phyloP scores from a whole-genome alignment of 2,329 filamentous ascomycete genomes.

The Didymella sp. region DNA sequence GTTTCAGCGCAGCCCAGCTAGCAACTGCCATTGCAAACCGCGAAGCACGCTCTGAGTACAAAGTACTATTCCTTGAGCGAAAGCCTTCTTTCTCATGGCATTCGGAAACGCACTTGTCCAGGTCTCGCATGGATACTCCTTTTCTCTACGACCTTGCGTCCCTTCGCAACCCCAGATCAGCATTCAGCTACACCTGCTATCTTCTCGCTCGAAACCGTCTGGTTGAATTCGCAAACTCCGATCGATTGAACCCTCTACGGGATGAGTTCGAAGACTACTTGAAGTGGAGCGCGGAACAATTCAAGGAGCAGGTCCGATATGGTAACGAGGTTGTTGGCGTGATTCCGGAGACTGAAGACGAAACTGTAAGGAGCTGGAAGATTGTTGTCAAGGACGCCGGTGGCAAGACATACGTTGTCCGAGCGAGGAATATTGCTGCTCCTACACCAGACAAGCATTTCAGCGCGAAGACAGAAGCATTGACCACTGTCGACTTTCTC shows the following conservation, averaged over 20 bases:
- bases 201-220: slow-evolving; percentile 41
- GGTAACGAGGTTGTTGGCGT: slow-evolving; percentile 42
- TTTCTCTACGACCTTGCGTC: slow-evolving; percentile 49
- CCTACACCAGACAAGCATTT: slow-evolving; percentile 32
- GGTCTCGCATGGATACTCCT: slow-evolving; percentile 45
- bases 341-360: slow-evolving; percentile 31
- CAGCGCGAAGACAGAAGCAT: slow-evolving; percentile 24
- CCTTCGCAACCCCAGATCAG: slow-evolving; percentile 44
- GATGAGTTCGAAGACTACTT: slow-evolving; percentile 51
- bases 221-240: slow-evolving; percentile 48
- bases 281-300: slow-evolving; percentile 45
- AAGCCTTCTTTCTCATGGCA: slow-evolving; percentile 47
- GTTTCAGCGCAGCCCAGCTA: slow-evolving; percentile 46
- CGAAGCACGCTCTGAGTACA: slow-evolving; percentile 36
- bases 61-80: slow-evolving; percentile 43
- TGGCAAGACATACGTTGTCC: slow-evolving; percentile 35
- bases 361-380: slow-evolving; percentile 36
- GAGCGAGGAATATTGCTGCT: slow-evolving; percentile 37
- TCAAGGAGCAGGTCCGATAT: slow-evolving; percentile 43
- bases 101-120: slow-evolving; percentile 33
- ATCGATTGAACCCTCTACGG: slow-evolving; percentile 47
- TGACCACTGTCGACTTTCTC: slow-evolving; percentile 39
- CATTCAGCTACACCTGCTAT: slow-evolving; percentile 47
- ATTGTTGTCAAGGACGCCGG: slow-evolving; percentile 35
- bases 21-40: slow-evolving; percentile 47